These are phyloP conservation scores for Ascochyta koolunga DNA, from an alignment of 2,329 filamentous ascomycete species.

Conservation along the genomic window DNA sequence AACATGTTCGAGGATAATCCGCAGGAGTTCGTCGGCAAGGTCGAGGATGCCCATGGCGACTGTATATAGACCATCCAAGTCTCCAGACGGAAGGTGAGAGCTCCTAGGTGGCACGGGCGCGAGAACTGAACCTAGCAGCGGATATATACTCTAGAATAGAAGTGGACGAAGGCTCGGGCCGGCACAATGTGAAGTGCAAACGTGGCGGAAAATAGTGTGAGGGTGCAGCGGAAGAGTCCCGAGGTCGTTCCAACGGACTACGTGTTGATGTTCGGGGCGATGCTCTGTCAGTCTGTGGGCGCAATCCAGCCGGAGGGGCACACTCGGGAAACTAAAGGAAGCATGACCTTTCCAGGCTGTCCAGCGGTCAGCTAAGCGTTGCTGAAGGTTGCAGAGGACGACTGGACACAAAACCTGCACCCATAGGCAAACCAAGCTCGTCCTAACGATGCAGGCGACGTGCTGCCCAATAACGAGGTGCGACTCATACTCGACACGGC, in stretches of 20 bases:
- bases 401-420: conserved; percentile 41
- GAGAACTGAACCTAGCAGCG: conserved; percentile 22
- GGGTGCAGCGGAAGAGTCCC: conserved; percentile 27
- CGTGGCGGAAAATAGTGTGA: conserved; percentile 31
- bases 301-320: conserved; percentile 38
- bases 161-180: conserved; percentile 28
- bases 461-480: conserved; percentile 24
- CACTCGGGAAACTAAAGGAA: conserved; percentile 37
- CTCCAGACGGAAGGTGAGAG: conserved; percentile 15
- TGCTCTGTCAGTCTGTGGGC: conserved; percentile 27
- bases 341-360: conserved; percentile 42
- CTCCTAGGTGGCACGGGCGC: conserved; percentile 14
- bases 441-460: conserved; percentile 21
- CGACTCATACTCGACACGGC: conserved; percentile 16
- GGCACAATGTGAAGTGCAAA: conserved; percentile 29
- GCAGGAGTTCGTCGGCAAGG: conserved; percentile 58
- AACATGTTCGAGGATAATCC: conserved; percentile 59
- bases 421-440: conserved; percentile 26
- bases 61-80: conserved; percentile 35
- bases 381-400: conserved; percentile 43
- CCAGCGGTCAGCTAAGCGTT: conserved; percentile 46
- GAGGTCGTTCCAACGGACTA: conserved; percentile 29
- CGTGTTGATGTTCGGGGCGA: conserved; percentile 36
- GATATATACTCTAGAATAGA: conserved; percentile 26
- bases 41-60: conserved; percentile 46